Evolutionary conservation across 257 asterid genomes (phyloP).

Genomic region (Penstemon barbatus): DNA sequence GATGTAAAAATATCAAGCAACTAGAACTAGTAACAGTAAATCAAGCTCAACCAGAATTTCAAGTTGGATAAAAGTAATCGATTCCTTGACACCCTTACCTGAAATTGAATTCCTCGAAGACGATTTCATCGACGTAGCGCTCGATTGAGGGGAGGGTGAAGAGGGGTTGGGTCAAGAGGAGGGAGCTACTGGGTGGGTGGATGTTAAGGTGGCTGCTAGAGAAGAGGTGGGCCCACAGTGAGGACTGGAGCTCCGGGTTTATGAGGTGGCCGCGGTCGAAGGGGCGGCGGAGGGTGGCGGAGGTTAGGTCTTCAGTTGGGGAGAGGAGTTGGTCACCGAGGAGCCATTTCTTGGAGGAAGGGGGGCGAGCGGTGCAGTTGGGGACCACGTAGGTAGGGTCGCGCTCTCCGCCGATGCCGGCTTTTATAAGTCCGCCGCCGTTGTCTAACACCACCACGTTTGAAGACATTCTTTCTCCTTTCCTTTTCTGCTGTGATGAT

Average conservation of each 20-base stretch:
- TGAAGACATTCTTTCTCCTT: conserved; percentile 38
- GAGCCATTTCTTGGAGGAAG: conserved; percentile 86
- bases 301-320: conserved; percentile 82
- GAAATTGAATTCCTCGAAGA: conserved; percentile 88
- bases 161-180: conserved; percentile 86
- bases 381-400: conserved; percentile 83
- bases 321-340: conserved; percentile 81
- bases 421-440: conserved; percentile 89
- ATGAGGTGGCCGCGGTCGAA: conserved; percentile 88
- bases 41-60: no score
- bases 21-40: no score
- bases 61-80: no score
- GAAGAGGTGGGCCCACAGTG: conserved; percentile 82
- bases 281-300: conserved; percentile 97
- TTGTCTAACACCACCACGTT: conserved; percentile 84
- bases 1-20: no score
- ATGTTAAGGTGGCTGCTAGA: conserved; percentile 57
- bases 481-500: background rate
- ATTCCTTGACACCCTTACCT: background rate
- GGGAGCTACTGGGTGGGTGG: conserved; percentile 60
- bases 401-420: conserved; percentile 87
- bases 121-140: conserved; percentile 66
- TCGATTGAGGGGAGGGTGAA: conserved; percentile 84
- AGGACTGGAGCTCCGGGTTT: conserved; percentile 88
- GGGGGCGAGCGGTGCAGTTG: conserved; percentile 82